Base-by-base conservation (phyloP, 371 early-diverging fungal genomes). In the Mortierella sp. region DNA sequence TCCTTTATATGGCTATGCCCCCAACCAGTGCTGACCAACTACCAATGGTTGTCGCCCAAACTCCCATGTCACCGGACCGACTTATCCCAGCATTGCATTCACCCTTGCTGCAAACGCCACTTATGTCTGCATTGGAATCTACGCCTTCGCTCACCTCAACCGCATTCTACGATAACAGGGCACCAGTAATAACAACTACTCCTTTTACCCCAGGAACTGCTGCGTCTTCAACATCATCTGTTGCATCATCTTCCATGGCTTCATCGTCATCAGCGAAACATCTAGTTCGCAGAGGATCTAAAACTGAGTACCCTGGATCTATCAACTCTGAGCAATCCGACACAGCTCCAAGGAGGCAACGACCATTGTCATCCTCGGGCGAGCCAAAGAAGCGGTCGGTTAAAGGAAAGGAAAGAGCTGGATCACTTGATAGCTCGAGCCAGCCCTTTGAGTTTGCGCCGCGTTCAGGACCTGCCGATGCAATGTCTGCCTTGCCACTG, bases 1-100 rank as follows among this genome's bases (percentile, higher is more conserved):
- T 79, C 62, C 37, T 79, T 61, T 79, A 74, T 64, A 79, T 79
- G 80, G 80, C 80, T 24, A 79, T 79, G 75, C 80, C 80, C 0
- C 80, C 80, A 20, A 71, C 75, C 39, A 74, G 68, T 30, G 68
- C 65, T 9, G 80, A 79, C 45, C 62, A 71, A 40, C 20, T 68
- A 37, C 80, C 80, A 6, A 79, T 79, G 80, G 68, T 79, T 40
- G 80, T 79, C 0, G 71, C 80, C 2, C 75, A 79, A 45, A 79
- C 80, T 8, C 80, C 80, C 55, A 79, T 79, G 80, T 79, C 80
- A 4, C 80, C 80, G 2, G 80, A 79, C 40, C 66, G 65, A 22
- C 58, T 68, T 28, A 51, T 68, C 52, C 80, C 65, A n/a, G 24
- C 58, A 0, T 28, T 73, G 45, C 78, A 66, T 30, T 70, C 63